Evolutionary conservation across 225 moss, liverwort and hornwort species (phyloP).

Genomic region (Physcomitrellopsis africana): DNA sequence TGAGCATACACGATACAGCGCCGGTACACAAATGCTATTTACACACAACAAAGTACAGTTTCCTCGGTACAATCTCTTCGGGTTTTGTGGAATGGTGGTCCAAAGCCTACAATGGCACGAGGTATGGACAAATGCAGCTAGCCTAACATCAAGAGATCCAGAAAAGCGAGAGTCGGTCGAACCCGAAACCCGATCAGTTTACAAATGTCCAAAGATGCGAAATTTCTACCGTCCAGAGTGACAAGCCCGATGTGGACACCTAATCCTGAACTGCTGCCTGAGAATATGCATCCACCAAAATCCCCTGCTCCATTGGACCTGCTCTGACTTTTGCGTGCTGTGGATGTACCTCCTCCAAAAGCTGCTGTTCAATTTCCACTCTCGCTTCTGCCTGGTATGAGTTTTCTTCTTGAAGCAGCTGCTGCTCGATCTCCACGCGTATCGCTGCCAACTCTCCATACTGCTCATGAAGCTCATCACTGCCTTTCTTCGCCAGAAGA

Average conservation of each 20-base stretch:
- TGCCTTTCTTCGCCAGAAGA: conserved; percentile 34
- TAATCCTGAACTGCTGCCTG: not conserved
- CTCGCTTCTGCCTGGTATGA: not conserved
- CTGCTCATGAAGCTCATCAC: conserved; percentile 31
- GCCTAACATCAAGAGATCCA: not conserved
- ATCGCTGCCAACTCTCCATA: conserved; percentile 53
- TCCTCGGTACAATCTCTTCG: not conserved
- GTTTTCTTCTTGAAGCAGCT: conserved; percentile 36
- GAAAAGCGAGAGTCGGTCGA: too few species aligned
- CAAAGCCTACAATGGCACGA: not conserved
- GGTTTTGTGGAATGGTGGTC: not conserved
- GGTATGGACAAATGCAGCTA: not conserved
- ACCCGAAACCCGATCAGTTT: not conserved
- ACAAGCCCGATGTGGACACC: not conserved
- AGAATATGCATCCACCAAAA: not conserved
- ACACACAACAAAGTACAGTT: not conserved
- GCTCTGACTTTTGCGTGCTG: not conserved
- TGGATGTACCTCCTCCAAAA: not conserved
- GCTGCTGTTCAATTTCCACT: conserved; percentile 24
- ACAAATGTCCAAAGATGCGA: not conserved
- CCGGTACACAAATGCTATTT: not conserved
- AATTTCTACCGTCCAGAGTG: not conserved
- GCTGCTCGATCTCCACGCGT: conserved; percentile 53
- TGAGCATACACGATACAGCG: too few species aligned
- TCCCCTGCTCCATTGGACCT: not conserved